Evolutionary conservation across 495 filamentous ascomycete genomes (phyloP).

Genomic region (Parathielavia hyrcaniae): DNA sequence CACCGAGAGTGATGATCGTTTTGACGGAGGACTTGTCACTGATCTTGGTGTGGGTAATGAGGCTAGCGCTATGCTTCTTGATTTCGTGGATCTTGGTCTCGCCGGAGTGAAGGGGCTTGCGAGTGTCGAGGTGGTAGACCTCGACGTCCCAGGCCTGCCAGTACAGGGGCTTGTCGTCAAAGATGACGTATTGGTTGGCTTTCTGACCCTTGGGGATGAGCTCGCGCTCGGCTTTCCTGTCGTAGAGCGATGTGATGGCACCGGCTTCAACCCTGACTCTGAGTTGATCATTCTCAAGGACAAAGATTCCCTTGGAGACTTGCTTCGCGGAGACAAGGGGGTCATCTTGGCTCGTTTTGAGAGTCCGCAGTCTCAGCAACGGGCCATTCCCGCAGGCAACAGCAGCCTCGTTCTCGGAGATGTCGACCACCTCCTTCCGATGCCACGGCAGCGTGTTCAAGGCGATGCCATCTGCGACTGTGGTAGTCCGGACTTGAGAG

Average conservation of each 20-base stretch:
- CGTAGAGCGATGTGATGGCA: conserved; percentile 73
- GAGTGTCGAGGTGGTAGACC: conserved; percentile 85
- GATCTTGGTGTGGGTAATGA: conserved; percentile 76
- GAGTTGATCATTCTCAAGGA: conserved; percentile 69
- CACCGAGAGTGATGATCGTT: conserved; percentile 74
- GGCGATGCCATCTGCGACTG: conserved; percentile 42
- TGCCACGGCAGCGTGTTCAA: conserved; percentile 83
- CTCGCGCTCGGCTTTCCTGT: conserved; percentile 63
- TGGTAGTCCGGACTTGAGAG: conserved; percentile 30
- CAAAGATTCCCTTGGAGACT: conserved; percentile 61
- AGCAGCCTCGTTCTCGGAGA: conserved; percentile 45
- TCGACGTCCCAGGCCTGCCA: conserved; percentile 99
- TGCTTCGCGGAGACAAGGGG: conserved; percentile 58
- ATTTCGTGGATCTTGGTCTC: conserved; percentile 64
- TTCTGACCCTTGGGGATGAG: conserved; percentile 71
- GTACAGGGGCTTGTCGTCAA: conserved; percentile 95
- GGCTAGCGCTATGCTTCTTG: conserved; percentile 67
- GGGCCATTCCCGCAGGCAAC: conserved; percentile 47
- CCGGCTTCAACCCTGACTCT: conserved; percentile 66
- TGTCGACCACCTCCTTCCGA: conserved; percentile 62
- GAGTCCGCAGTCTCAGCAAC: conserved; percentile 44
- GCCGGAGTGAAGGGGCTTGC: conserved; percentile 61
- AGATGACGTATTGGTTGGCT: conserved; percentile 88
- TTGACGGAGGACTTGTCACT: conserved; percentile 81
- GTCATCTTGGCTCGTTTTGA: conserved; percentile 40